Percentiles rank a stretch among this genome's conserved stretches.
These are phyloP conservation scores for Clitopilus passeckerianus DNA, from an alignment of 768 basidiomycete species.

Conservation along the genomic window DNA sequence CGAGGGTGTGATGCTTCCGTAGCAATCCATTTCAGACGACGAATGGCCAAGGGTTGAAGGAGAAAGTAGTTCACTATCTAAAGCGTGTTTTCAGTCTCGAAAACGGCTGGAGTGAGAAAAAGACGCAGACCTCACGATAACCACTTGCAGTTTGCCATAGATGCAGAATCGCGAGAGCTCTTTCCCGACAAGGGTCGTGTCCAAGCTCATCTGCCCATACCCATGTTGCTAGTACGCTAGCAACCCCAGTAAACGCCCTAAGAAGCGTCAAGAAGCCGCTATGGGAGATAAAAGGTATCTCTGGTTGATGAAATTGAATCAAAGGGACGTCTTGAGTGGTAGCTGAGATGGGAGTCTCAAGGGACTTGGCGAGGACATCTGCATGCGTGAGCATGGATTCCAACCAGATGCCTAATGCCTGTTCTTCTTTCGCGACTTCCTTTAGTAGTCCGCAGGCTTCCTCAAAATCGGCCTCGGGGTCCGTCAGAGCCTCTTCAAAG, in stretches of 20 bases:
- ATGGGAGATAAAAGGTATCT: conserved; percentile 27
- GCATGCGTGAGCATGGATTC: conserved; percentile 61
- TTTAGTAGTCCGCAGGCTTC: conserved; percentile 47
- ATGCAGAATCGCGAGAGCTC: conserved; percentile 54
- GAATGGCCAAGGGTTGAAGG: conserved; percentile 65
- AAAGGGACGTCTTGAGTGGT: conserved; percentile 29
- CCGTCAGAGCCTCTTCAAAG: conserved; percentile 59
- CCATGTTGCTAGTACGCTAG: conserved; percentile 63
- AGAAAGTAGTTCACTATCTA: conserved; percentile 75
- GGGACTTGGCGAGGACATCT: conserved; percentile 42
- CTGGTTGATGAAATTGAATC: conserved; percentile 28
- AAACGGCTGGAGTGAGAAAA: neutral
- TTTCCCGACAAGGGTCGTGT: conserved; percentile 57
- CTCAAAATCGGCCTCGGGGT: conserved; percentile 45
- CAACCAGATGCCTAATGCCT: conserved; percentile 69
- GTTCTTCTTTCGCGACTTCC: conserved; percentile 61
- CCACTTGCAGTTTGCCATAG: conserved; percentile 66
- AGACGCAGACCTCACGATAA: conserved; percentile 58
- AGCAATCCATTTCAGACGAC: conserved; percentile 71
- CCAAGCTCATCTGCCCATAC: conserved; percentile 80
- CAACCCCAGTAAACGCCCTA: conserved; percentile 63
- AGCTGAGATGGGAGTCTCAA: conserved; percentile 31
- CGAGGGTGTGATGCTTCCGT: conserved; percentile 56
- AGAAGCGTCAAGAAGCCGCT: conserved; percentile 61
- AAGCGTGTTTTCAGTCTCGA: neutral